Evolutionary conservation across 1,139 yeast species (phyloP), one percentile per base, ranked within the genome.

Genomic region (Diutina sp.): DNA sequence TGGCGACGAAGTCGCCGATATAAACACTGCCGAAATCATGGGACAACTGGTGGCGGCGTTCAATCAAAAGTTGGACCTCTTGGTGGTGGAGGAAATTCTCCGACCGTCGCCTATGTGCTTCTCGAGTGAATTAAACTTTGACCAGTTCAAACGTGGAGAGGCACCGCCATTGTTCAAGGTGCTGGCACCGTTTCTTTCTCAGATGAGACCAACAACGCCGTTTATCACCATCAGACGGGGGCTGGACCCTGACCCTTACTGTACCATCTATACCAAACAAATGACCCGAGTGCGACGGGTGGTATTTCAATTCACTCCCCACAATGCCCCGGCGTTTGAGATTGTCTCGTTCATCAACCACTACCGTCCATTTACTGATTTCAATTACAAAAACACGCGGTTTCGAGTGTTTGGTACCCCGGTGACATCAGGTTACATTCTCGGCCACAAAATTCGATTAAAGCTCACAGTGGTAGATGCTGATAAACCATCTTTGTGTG

Each of bases 391-490:
- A 52, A 61, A 61, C 41, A 75, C 79, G 1, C 62, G 78, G 30
- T 76, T 76, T 60, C 64, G 80, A 56, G 64, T 74, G 1, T 58
- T 72, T 29, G 80, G 80, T 2, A 70, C 78, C 0, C 63, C 76
- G 4, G 61, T 73, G 4, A 58, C 69, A 1, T 66, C 67, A 57
- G 71, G 72, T 0, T 67, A 72, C 58, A 63, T 71, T 16, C 59
- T 67, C 54, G 64, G 61, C 30, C 71, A 70, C 59, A 72, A 68
- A 57, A 78, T 78, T 1, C 65, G 66, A 30, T 66, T 75, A 61
- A 71, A 72, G 57, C 63, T 76, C 47, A 58, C 72, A 54, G 58
- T 74, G 2, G 58, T 76, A 2, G 80, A 76, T 60, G 63, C 66
- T 6, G 65, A 65, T 55, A 68, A 68, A 58, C 73, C 76, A 1